Base-by-base conservation (phyloP, 257 asterid genomes). In the Echium plantagineum region DNA sequence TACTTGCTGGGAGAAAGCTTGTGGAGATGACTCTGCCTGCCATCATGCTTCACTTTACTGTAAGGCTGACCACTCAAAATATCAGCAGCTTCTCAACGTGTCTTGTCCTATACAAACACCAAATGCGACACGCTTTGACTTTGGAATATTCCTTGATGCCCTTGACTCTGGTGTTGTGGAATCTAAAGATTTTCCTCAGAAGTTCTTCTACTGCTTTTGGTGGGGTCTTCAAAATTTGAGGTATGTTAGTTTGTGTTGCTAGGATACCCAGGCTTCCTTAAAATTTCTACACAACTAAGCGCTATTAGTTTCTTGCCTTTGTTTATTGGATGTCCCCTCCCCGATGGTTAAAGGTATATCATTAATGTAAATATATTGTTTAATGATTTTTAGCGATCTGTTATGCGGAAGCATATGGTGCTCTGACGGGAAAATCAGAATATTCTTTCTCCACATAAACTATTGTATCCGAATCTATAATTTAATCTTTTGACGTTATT, bases 191-290 rank as follows among this genome's bases (percentile, higher is more conserved):
- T 93, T 93, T 69, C 94, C 95, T 48, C 86, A 75, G 75, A 93
- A 93, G 81, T 78, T 93, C 78, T 89, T 93, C 47, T 93, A 89
- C 69, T 93, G 99, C 81, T 86, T 93, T 83, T 93, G 99, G 99
- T 93, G 99, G 99, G 97, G 99, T 57, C 82, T 93, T 66, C 99
- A 93, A 77, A 93, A 86, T 68, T 75, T 93, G 81, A 93, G 99
- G 99, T 93, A 75, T 58, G 62, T 52, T 28, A 16, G 22, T 59
- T 62, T 68, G 6, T 60, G 24, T 57, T 61, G 63, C 42, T 21
- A 5, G 13, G 21, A 15, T 20, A 35, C 21, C 9, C 47, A 7
- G 47, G 47, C 13, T 7, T 35, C 9, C 47, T 7, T 35, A 35
- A 35, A 2, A 28, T 28, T 6, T 6, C 32, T 6, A 28, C 32